Conservation (phyloP, 1,284 basidiomycete genomes). For the Marasmius fiardii region DNA sequence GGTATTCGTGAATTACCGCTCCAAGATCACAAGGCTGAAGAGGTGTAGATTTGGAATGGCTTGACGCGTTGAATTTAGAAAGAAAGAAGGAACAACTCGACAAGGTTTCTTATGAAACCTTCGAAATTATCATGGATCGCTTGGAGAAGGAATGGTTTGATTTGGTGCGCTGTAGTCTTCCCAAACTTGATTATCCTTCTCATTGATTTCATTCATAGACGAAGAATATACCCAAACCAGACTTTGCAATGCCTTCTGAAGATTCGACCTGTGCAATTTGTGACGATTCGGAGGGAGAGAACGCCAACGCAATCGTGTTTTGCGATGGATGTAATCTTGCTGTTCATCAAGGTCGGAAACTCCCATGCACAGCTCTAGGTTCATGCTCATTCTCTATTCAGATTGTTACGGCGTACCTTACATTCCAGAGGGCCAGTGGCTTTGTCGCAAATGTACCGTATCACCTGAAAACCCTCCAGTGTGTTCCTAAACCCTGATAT, state of each 20-base stretch:
- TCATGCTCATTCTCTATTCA: constrained; percentile 25
- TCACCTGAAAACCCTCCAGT: constrained; percentile 96
- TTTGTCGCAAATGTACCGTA: constrained; percentile 97
- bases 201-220: constrained; percentile 52
- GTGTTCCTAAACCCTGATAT: constrained; percentile 25
- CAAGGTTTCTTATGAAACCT: constrained; percentile 79
- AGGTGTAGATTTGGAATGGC: constrained; percentile 87
- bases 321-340: constrained; percentile 99
- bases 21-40: constrained; percentile 4
- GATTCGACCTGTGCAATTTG: constrained; percentile 97
- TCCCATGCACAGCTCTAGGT: not conserved
- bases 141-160: constrained; percentile 99
- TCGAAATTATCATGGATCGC: constrained; percentile 97
- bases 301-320: constrained; percentile 98
- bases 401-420: constrained; percentile 99
- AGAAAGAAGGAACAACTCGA: constrained; percentile 78
- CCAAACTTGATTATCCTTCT: constrained; percentile 3
- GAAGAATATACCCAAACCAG: constrained; percentile 86
- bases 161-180: constrained; percentile 49
- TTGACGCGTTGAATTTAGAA: constrained; percentile 83
- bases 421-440: constrained; percentile 99
- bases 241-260: constrained; percentile 81
- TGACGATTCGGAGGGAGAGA: constrained; percentile 98
- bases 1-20: constrained; percentile 43
- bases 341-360: constrained; percentile 85